phyloP scores from a whole-genome alignment of 2,329 filamentous ascomycete genomes.

The Macrophomina phaseolina region DNA sequence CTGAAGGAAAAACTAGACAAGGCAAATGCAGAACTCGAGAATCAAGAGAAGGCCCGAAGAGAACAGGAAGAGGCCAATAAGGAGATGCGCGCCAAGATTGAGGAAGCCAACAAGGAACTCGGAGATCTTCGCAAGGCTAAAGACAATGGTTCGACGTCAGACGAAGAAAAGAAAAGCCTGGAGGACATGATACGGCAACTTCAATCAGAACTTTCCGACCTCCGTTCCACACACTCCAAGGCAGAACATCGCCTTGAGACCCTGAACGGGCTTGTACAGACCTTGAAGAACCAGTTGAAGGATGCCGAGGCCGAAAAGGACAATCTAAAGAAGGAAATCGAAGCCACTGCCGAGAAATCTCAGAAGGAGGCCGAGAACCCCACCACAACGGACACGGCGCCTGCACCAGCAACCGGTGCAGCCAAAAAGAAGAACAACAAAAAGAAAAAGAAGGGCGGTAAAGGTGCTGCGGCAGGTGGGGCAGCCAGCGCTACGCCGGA shows the following conservation, averaged over 20 bases:
- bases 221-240: slow-evolving; percentile 41
- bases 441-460: slow-evolving; percentile 82
- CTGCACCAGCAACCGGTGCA: slow-evolving; percentile 67
- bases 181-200: slow-evolving; percentile 39
- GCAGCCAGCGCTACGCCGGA: slow-evolving; percentile 28
- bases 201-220: slow-evolving; percentile 38
- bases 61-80: slow-evolving; percentile 46
- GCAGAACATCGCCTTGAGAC: slow-evolving; percentile 61
- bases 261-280: slow-evolving; percentile 61
- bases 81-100: slow-evolving; percentile 40
- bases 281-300: slow-evolving; percentile 59
- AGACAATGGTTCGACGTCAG: slow-evolving; percentile 27
- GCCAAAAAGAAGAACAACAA: slow-evolving; percentile 79
- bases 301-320: slow-evolving; percentile 58
- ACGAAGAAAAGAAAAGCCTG: slow-evolving; percentile 37
- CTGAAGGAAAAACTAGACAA: slow-evolving; percentile 32
- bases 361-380: slow-evolving; percentile 27
- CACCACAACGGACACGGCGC: slow-evolving; percentile 69
- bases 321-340: slow-evolving; percentile 4
- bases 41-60: slow-evolving; percentile 16
- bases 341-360: slow-evolving; percentile 30
- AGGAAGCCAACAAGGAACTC: slow-evolving; percentile 52
- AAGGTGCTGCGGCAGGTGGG: slow-evolving; percentile 37
- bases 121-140: slow-evolving; percentile 54
- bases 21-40: slow-evolving; percentile 26